Base-by-base conservation (phyloP, 371 early-diverging fungal genomes). In the Mortierella sp. region DNA sequence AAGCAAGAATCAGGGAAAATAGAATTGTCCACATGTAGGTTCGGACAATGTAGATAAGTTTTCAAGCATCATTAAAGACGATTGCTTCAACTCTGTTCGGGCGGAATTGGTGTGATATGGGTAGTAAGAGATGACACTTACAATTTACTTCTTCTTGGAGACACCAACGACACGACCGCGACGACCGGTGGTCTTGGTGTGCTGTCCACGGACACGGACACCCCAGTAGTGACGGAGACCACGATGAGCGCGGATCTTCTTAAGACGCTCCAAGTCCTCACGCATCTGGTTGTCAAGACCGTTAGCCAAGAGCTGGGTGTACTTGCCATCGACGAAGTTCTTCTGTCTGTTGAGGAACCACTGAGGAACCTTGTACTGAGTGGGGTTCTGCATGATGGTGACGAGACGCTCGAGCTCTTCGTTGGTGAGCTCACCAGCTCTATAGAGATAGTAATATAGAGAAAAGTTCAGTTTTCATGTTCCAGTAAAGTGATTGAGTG, bases 311-410 rank as follows among this genome's bases (percentile, higher is more conserved):
- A 97, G 87, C 89, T 99, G 99, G 69, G 92, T 87, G 93, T 92
- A 94, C 87, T 94, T 94, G 86, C 99, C 99, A 84, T 96, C 96
- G 83, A 92, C 89, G 83, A 93, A 89, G 90, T 99, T 98, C 93
- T 96, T 99, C 88, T 98, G 98, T 86, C 97, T 92, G 95, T 99
- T 99, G 57, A 98, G 93, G 93, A 98, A 96, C 96, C 97, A 98
- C 87, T 93, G 92, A 78, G 99, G 99, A 88, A 99, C 97, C 90
- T 97, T 97, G 93, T 93, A 96, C 88, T 96, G 90, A 77, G 90
- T 89, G 73, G 98, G 97, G 91, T 97, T 93, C 87, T 94, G 93
- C 86, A 98, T 92, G 84, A 95, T 95, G 86, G 93, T 92, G 60
- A 94, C 92, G 66, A 97, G 88, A 72, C 94, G 93, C 87, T 96